Evolutionary conservation across 179 eudicot genomes (phyloP).

Genomic region (Drosera spatulata): DNA sequence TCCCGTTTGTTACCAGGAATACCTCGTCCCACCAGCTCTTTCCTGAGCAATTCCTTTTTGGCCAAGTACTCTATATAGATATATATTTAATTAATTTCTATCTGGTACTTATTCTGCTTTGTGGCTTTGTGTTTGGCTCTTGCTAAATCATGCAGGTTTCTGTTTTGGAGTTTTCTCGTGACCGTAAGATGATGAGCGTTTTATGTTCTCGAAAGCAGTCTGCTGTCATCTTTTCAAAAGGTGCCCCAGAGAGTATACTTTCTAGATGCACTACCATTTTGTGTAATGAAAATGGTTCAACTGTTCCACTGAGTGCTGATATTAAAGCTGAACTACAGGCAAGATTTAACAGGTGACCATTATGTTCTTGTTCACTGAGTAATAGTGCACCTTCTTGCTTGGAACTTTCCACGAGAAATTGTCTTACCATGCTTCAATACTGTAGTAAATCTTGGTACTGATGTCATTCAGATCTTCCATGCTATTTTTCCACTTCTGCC

Average conservation of each 20-base stretch:
- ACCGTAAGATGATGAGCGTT: constrained; percentile 99
- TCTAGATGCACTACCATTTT: constrained; percentile 78
- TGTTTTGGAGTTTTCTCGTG: constrained; percentile 89
- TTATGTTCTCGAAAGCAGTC: constrained; percentile 90
- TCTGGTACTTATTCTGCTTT: too few species aligned
- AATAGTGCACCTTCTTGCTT: neutral
- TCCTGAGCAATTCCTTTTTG: too few species aligned
- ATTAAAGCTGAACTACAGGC: constrained; percentile 76
- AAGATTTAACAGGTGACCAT: constrained; percentile 63
- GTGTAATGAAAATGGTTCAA: constrained; percentile 82
- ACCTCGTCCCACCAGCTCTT: too few species aligned
- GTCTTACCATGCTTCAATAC: neutral
- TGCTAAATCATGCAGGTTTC: constrained; percentile 44
- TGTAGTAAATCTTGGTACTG: too few species aligned
- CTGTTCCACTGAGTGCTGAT: constrained; percentile 60
- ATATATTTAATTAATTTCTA: too few species aligned
- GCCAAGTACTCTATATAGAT: too few species aligned
- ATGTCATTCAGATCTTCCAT: neutral
- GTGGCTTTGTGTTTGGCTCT: too few species aligned
- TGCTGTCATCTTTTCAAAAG: constrained; percentile 87
- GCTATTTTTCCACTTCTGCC: neutral
- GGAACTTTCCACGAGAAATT: neutral
- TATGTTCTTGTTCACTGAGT: neutral
- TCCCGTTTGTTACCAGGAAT: too few species aligned
- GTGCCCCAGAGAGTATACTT: constrained; percentile 96